Percentiles rank a stretch among this genome's conserved stretches.
Evolutionary conservation across 352 stramenopile species (phyloP).

Genomic region (Globisporangium middletonii): DNA sequence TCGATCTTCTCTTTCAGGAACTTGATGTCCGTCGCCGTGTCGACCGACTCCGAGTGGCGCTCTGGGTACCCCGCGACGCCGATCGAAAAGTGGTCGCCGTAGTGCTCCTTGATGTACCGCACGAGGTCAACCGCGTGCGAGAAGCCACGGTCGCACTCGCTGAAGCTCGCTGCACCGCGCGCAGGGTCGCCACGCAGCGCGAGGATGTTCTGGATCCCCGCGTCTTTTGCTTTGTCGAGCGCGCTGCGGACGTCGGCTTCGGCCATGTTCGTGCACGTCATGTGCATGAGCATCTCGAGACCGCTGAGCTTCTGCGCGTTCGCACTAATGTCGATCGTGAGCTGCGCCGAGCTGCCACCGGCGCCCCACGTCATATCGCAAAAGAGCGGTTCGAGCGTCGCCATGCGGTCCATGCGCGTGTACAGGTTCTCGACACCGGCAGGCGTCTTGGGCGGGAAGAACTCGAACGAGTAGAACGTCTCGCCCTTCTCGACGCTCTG

Average conservation of each 20-base stretch:
- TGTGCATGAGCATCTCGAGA: slow-evolving; percentile 93
- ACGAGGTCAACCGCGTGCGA: slow-evolving; percentile 96
- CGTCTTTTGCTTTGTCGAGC: slow-evolving; percentile 86
- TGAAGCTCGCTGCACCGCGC: slow-evolving; percentile 84
- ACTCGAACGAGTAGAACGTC: slow-evolving; percentile 97
- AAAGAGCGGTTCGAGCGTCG: slow-evolving; percentile 92
- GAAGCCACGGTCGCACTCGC: slow-evolving; percentile 90
- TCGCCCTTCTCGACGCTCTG: slow-evolving; percentile 73
- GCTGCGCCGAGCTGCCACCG: slow-evolving; percentile 93
- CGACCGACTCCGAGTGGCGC: slow-evolving; percentile 90
- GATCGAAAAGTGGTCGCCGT: slow-evolving; percentile 96
- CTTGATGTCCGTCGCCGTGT: slow-evolving; percentile 89
- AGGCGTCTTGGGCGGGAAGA: slow-evolving; percentile 97
- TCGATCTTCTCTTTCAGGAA: slow-evolving; percentile 98
- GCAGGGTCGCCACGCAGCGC: slow-evolving; percentile 96
- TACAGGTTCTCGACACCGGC: slow-evolving; percentile 97
- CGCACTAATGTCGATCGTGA: slow-evolving; percentile 93
- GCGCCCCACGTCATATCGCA: slow-evolving; percentile 99
- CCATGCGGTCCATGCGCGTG: slow-evolving; percentile 96
- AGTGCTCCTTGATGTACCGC: slow-evolving; percentile 93
- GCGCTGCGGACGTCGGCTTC: slow-evolving; percentile 90
- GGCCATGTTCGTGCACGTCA: slow-evolving; percentile 99
- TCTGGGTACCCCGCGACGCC: slow-evolving; percentile 97
- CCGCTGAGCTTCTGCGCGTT: slow-evolving; percentile 91
- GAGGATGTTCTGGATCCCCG: slow-evolving; percentile 98